Evolutionary conservation across 495 filamentous ascomycete genomes (phyloP), one percentile per base, ranked within the genome.

Genomic region (Bacidia gigantensis): DNA sequence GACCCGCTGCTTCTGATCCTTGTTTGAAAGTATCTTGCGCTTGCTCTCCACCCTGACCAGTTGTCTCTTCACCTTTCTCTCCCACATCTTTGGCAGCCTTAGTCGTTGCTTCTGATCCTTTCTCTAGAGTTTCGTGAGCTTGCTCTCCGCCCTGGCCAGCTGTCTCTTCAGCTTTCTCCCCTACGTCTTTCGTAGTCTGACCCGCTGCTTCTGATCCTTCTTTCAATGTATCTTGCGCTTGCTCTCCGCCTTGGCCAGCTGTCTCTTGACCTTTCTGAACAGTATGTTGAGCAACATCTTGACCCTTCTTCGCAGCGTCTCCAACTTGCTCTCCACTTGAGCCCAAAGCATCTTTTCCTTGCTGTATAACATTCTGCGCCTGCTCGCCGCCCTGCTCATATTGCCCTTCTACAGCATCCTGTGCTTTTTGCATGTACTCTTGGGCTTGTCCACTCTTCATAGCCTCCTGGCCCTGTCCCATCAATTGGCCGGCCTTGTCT

Each of bases 401-500:
- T 17, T 44, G 41, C 20, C 7, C 7, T 17, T 44, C 41, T 5
- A 44, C 41, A 7, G 41, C 41, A 9, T 44, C 41, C 17, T 44
- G 41, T 18, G 41, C 41, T 22, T 44, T n/a, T 17, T 44, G 12
- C 41, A 44, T 44, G 41, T 44, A 44, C 20, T 22, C 41, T 17
- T 44, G 14, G 5, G 41, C 46, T 24, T 49, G 21, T 2, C 46
- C 46, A 1, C 14, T 49, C 46, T 35, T 35, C 22, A 25, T 49
- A 25, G 22, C 46, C 17, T 53, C 56, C 17, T 44, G 41, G 20
- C 23, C 24, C 3, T 49, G 46, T 0, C 46, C 46, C 1, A 49
- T 25, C 21, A 32, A 17, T 1, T 49, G 43, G 39, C 60, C 35
- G n/a, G 57, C 60, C 44, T 54, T 24, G 18, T 55, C 48, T 46